These are phyloP conservation scores for Pseudonectria buxi DNA, from an alignment of 2,329 filamentous ascomycete genomes.

Conservation along the genomic window DNA sequence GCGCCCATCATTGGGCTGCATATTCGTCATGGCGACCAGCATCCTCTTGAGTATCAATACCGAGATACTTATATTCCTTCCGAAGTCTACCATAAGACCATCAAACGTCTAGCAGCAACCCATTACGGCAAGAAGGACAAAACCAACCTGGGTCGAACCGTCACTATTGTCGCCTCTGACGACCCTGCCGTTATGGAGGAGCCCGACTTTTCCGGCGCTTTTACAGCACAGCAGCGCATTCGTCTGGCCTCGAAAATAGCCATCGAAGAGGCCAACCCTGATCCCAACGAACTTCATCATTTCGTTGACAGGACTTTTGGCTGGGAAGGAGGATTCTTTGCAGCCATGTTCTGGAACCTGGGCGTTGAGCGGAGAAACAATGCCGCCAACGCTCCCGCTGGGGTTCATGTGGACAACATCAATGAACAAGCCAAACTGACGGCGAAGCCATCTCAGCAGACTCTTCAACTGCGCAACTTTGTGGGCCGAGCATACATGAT, in stretches of 20 bases:
- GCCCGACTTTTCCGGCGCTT: constrained; percentile 51
- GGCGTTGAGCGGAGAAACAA: constrained; percentile 44
- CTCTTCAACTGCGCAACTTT: constrained; percentile 63
- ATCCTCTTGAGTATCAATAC: constrained; percentile 72
- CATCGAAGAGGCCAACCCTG: constrained; percentile 32
- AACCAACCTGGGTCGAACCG: constrained; percentile 32
- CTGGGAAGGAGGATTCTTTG: constrained; percentile 86
- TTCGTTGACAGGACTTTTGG: constrained; percentile 72
- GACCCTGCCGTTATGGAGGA: constrained; percentile 68
- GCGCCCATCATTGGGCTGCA: constrained; percentile 59
- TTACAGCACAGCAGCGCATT: constrained; percentile 69
- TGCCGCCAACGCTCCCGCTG: constrained; percentile 27
- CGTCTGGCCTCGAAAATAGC: constrained; percentile 61
- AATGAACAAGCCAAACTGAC: constrained; percentile 19
- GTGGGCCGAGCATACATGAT: constrained; percentile 77
- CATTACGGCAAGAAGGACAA: constrained; percentile 37
- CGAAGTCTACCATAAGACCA: constrained; percentile 57
- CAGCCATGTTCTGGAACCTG: constrained; percentile 73
- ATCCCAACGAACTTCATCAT: constrained; percentile 49
- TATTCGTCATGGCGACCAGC: constrained; percentile 71
- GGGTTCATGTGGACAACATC: constrained; percentile 16
- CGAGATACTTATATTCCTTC: constrained; percentile 71
- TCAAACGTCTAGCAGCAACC: constrained; percentile 46
- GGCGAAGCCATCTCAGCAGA: constrained; percentile 39
- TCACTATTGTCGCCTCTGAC: constrained; percentile 68